Base-by-base conservation (phyloP, 805 yeast genomes). In the Lipomyces orientalis region DNA sequence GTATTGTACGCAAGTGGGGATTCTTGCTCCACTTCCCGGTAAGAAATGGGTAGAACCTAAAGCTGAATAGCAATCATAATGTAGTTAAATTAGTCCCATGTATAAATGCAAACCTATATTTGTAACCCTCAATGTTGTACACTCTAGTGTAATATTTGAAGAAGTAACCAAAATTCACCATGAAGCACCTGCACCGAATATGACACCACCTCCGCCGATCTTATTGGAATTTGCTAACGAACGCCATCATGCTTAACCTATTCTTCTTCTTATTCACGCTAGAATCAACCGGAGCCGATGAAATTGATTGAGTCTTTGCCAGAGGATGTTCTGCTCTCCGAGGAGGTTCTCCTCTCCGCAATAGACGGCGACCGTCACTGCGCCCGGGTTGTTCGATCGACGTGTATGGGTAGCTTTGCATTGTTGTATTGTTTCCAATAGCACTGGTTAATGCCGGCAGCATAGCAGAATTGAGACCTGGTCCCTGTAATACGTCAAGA, bases 1-100 rank as follows among this genome's bases (percentile, higher is more conserved):
- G 35, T 67, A 67, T 25, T 16, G 31, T 25, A n/a, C 14, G 46
- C 57, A 49, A 14, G 70, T 67, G 25, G 61, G 65, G 34, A 31
- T 60, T 25, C 34, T 62, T 12, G 33, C 62, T 34, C 69, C 69
- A 7, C 9, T 35, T n/a, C 58, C 61, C 34, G 39, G 54, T 2
- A 56, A 37, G 29, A 31, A 29, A 22, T 62, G 65, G 65, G 14
- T 39, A 2, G 59, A 61, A 34, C 34, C 60, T 22, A 19, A 34
- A 56, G 35, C 31, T 31, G 25, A 29, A 25, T 12, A 6, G 22
- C 29, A 10, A 35, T 35, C 16, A 37, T 31, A 56, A 43, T 7
- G 37, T 49, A 14, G 62, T 55, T 29, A 43, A 43, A 12, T 29
- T 29, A 14, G 31, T 46, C 4, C 62, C 46, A 12, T 55, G 35